Evolutionary conservation across 2,329 filamentous ascomycete species (phyloP).

Genomic region (Coniochaeta ligniaria): DNA sequence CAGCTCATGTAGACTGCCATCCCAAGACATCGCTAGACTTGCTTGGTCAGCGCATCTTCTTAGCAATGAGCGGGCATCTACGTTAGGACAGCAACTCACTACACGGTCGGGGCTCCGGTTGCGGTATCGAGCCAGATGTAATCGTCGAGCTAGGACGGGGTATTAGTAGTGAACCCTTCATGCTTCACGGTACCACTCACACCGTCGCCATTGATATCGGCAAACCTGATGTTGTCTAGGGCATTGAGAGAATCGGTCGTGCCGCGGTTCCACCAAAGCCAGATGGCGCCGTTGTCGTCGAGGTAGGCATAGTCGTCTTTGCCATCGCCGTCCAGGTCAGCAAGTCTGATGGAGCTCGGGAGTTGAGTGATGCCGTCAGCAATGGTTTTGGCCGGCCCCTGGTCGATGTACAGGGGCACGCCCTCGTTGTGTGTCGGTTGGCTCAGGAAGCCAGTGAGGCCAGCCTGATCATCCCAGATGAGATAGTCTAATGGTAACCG

Average conservation of each 20-base stretch:
- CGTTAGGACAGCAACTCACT: no score
- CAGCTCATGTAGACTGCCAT: no score
- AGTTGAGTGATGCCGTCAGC: no score
- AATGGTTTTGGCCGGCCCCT: slow-evolving; percentile 7
- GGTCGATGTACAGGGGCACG: slow-evolving; percentile 8
- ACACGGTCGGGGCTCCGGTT: no score
- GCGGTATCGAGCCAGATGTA: no score
- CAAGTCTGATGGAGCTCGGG: slow-evolving; percentile 6
- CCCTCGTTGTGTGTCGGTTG: slow-evolving; percentile 8
- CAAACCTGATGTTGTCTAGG: slow-evolving; percentile 10
- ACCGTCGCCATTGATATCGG: slow-evolving; percentile 16
- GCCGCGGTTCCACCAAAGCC: slow-evolving; percentile 10
- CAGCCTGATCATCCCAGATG: slow-evolving; percentile 9
- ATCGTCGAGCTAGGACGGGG: no score
- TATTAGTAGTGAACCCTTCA: no score
- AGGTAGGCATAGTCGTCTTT: slow-evolving; percentile 8
- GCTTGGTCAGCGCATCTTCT: no score
- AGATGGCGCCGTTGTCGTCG: slow-evolving; percentile 4
- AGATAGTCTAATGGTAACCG: slow-evolving; percentile 8
- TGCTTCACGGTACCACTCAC: no score
- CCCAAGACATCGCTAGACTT: no score
- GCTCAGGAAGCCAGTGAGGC: slow-evolving; percentile 11
- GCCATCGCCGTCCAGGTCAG: slow-evolving; percentile 13
- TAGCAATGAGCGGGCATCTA: no score
- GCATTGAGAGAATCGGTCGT: slow-evolving; percentile 4